A percentile compares a stretch with the other conserved stretches of the same genome.
phyloP scores from a whole-genome alignment of 78 protist species.

The Cavenderia fasciculata region DNA sequence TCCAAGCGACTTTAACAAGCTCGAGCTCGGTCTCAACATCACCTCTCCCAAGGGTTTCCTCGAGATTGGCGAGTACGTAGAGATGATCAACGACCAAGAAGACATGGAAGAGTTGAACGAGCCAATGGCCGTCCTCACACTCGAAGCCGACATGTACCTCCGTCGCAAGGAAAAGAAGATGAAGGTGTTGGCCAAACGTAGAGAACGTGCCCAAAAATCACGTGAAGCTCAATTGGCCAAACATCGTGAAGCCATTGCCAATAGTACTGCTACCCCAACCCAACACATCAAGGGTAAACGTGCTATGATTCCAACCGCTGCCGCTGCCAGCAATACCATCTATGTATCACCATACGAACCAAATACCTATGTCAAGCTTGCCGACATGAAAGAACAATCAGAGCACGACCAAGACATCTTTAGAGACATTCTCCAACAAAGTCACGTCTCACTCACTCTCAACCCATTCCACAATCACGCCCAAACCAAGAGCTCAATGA shows the following conservation, averaged over 20 bases:
- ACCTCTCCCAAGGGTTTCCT: conserved; percentile 10
- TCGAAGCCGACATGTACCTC: conserved; percentile 68
- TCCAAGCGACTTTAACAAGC: too few relatives aligned
- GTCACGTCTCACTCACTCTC: conserved; percentile 10
- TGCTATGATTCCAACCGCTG: neutral
- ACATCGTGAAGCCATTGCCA: conserved; percentile 1
- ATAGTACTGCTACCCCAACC: neutral
- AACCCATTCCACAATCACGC: conserved; percentile 34
- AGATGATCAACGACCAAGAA: neutral
- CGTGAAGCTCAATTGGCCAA: conserved; percentile 2
- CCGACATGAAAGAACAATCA: neutral
- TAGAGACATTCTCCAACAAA: neutral
- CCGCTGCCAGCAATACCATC: conserved; percentile 15
- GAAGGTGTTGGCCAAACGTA: conserved; percentile 21
- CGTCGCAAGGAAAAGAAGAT: conserved; percentile 33
- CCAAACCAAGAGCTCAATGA: conserved; percentile 6
- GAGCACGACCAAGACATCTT: neutral
- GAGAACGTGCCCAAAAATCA: conserved; percentile 19
- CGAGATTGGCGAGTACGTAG: neutral
- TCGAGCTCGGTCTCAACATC: too few relatives aligned
- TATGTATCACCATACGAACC: conserved; percentile 21
- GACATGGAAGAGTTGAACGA: conserved; percentile 6
- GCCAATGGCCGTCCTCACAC: conserved; percentile 16
- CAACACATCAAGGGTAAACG: too few relatives aligned
- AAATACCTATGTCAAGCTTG: conserved; percentile 31